These are phyloP conservation scores for Calonectria pauciramosa DNA, from an alignment of 2,329 filamentous ascomycete species.

Conservation along the genomic window DNA sequence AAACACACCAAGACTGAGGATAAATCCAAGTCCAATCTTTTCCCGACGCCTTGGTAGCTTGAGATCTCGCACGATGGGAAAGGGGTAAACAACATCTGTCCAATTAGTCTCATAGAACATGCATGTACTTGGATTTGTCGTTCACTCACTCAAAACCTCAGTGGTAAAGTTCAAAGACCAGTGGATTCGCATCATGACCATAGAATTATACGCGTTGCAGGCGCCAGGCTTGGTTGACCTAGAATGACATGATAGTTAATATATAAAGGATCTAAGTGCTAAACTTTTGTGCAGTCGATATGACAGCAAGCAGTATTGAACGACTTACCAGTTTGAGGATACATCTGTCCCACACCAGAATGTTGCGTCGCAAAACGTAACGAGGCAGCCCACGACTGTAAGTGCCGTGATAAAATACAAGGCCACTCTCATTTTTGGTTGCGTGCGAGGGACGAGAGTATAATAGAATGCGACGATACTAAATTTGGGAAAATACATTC, in stretches of 20 bases:
- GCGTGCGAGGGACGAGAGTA: conserved; percentile 35
- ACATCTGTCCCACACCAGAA: conserved; percentile 42
- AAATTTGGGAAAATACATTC: conserved; percentile 44
- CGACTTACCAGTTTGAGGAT: conserved; percentile 39
- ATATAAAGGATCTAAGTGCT: background rate
- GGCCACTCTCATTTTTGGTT: conserved; percentile 32
- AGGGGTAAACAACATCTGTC: conserved; percentile 38
- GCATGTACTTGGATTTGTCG: too few relatives aligned
- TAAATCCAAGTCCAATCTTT: conserved; percentile 36
- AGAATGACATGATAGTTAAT: background rate
- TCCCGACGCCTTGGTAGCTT: conserved; percentile 34
- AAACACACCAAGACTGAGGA: conserved; percentile 37
- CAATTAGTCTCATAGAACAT: background rate
- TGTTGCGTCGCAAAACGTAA: conserved; percentile 35
- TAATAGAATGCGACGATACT: conserved; percentile 44
- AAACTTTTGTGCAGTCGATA: background rate
- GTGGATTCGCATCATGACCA: conserved; percentile 38
- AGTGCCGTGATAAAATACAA: conserved; percentile 32
- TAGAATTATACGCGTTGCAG: conserved; percentile 35
- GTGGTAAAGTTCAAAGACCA: conserved; percentile 41
- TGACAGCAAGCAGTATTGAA: background rate
- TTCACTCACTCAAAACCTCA: conserved; percentile 38
- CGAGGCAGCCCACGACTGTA: conserved; percentile 28
- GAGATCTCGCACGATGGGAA: conserved; percentile 36
- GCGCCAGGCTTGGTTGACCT: conserved; percentile 8